Conservation (phyloP, 768 basidiomycete genomes). For the Infundibulicybe gibba region DNA sequence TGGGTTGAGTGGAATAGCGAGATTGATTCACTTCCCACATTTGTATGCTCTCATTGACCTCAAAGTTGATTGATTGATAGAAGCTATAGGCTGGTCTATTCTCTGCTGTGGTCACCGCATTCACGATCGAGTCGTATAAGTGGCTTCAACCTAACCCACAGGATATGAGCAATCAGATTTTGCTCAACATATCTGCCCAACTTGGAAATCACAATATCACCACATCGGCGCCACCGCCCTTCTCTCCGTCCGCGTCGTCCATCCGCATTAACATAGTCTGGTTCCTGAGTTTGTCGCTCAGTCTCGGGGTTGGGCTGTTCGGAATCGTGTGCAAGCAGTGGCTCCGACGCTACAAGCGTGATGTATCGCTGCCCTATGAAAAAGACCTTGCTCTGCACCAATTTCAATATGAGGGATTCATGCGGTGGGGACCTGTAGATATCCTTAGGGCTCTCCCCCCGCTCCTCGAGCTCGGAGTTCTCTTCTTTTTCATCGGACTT, state of each 20-base stretch:
- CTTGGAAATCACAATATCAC: too few relatives aligned
- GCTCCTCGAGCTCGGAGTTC: slow-evolving; percentile 14
- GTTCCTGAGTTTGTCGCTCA: neutral
- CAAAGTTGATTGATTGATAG: too few relatives aligned
- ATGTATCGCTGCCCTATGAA: slow-evolving; percentile 2
- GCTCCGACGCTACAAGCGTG: slow-evolving; percentile 4
- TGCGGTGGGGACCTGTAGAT: slow-evolving; percentile 12
- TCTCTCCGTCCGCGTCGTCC: neutral
- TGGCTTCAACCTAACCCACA: slow-evolving; percentile 12
- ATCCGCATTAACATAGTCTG: neutral
- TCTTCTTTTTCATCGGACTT: slow-evolving; percentile 18
- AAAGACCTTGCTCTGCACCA: slow-evolving; percentile 9
- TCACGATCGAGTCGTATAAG: too few relatives aligned
- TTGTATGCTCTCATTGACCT: too few relatives aligned
- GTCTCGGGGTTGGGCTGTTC: neutral
- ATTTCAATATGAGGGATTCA: slow-evolving; percentile 12
- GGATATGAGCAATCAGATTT: too few relatives aligned
- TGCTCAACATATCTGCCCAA: too few relatives aligned
- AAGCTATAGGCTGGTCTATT: too few relatives aligned
- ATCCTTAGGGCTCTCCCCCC: slow-evolving; percentile 14
- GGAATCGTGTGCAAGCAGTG: too few relatives aligned
- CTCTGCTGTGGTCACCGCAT: too few relatives aligned
- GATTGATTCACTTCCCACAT: too few relatives aligned
- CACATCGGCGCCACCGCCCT: neutral
- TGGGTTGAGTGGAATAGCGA: too few relatives aligned